Conservation (phyloP, 2,329 filamentous ascomycete genomes). For the Tolypocladium tundrense region DNA sequence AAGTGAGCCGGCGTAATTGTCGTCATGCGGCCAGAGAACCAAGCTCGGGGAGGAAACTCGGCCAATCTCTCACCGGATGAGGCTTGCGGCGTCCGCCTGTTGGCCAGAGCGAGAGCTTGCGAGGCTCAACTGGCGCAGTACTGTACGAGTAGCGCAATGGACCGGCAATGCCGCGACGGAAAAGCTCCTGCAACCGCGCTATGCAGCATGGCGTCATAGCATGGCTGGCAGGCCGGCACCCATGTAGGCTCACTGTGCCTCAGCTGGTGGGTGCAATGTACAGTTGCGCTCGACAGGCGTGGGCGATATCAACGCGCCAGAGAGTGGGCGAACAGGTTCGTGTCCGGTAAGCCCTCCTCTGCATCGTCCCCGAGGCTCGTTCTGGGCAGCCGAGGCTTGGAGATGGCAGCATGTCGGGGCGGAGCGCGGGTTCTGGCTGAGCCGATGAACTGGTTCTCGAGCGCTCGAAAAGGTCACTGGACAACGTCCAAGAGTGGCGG, state of each 20-base stretch:
- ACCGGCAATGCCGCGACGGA: neutral
- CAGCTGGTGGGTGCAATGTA: neutral
- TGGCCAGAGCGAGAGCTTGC: neutral
- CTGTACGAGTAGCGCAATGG: neutral
- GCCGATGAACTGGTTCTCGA: neutral
- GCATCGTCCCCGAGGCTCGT: neutral
- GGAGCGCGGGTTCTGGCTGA: neutral
- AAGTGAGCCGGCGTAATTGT: neutral
- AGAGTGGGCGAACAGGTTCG: neutral
- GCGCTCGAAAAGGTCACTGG: neutral
- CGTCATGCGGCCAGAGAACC: neutral
- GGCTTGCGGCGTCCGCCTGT: neutral
- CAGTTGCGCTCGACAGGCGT: neutral
- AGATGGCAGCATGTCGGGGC: neutral
- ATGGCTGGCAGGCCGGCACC: neutral
- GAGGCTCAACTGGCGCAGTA: neutral
- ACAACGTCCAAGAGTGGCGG: neutral
- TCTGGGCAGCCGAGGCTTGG: neutral
- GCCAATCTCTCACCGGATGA: neutral
- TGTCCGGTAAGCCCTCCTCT: neutral
- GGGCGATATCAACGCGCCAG: neutral
- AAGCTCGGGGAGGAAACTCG: neutral
- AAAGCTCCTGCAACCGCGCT: neutral
- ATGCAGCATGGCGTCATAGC: neutral
- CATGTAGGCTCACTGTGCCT: neutral